Evolutionary conservation across 1,284 basidiomycete genomes (phyloP), one percentile per base, ranked within the genome.

Genomic region (Sphaerobolus stellatus): DNA sequence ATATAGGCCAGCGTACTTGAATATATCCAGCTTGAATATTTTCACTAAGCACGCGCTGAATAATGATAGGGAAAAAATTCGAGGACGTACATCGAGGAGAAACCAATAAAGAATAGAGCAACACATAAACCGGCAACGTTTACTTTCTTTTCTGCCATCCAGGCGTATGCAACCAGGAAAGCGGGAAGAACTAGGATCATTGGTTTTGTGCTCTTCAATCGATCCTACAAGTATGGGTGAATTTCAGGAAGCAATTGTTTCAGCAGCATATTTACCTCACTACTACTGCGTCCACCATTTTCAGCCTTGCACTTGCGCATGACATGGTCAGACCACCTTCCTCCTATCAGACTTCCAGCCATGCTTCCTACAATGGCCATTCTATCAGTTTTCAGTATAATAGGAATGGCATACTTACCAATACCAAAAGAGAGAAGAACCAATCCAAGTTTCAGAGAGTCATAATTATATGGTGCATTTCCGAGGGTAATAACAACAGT

Each of bases 341-440:
- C 92, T 8, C 92, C 92, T 0, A 87, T 59, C 7, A 93, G 59
- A 56, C 84, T 88, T 3, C 92, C 92, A 2, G 72, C 64, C 29
- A 92, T 75, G 59, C 79, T 83, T 5, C 90, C 90, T 68, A 74
- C 18, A 14, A 50, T 31, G 9, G 24, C 22, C 41, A 14, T 43
- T 18, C n/a, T 38, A 38, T 3, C 18, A 43, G 13, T 44, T 22
- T 11, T 34, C n/a, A n/a, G 14, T 18, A 27, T 33, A 6, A 14
- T 28, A 44, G 9, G 18, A 16, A 1, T 8, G 18, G 25, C 58
- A 54, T 24, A 60, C 59, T n/a, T 59, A 82, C 88, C 88, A 11
- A 78, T 59, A 38, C 92, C 92, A 59, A 85, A 90, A 0, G 86
- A 72, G 18, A 95, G 78, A 7, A 93, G 77, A 6, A 92, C 82